These are phyloP conservation scores for Lachancea lanzarotensis DNA, from an alignment of 805 yeast species.

Conservation along the genomic window DNA sequence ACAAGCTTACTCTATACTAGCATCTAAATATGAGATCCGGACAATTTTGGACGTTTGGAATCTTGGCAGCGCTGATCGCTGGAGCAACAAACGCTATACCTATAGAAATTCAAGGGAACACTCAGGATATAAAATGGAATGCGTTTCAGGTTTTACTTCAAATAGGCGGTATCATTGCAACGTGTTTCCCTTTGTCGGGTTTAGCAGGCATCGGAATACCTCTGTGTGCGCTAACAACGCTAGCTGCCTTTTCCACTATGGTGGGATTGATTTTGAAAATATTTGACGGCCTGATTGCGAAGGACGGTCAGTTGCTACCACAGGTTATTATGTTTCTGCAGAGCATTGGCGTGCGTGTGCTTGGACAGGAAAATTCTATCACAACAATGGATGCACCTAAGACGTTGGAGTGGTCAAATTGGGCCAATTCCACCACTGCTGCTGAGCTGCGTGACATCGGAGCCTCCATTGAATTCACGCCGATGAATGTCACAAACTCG, in stretches of 20 bases:
- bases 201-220: conserved; percentile 7
- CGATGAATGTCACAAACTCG: neutral
- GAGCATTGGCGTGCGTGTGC: conserved; percentile 1
- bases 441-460: conserved; percentile 1
- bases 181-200: conserved; percentile 6
- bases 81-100: neutral
- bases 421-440: conserved; percentile 2
- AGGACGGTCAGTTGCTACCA: conserved; percentile 1
- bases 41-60: neutral
- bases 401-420: neutral
- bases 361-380: neutral
- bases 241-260: conserved; percentile 5
- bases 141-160: conserved; percentile 4
- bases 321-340: conserved; percentile 3
- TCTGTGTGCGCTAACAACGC: conserved; percentile 5
- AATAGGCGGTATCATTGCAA: conserved; percentile 2
- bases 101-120: conserved; percentile 1
- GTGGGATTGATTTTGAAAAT: conserved; percentile 2
- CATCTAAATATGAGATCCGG: neutral
- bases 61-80: neutral
- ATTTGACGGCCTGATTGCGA: conserved; percentile 6
- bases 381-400: neutral
- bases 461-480: neutral
- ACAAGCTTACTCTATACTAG: neutral
- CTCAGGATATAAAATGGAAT: conserved; percentile 6